These are phyloP conservation scores for Fragilariopsis cylindrus DNA, from an alignment of 108 stramenopile genomes.

Conservation along the genomic window DNA sequence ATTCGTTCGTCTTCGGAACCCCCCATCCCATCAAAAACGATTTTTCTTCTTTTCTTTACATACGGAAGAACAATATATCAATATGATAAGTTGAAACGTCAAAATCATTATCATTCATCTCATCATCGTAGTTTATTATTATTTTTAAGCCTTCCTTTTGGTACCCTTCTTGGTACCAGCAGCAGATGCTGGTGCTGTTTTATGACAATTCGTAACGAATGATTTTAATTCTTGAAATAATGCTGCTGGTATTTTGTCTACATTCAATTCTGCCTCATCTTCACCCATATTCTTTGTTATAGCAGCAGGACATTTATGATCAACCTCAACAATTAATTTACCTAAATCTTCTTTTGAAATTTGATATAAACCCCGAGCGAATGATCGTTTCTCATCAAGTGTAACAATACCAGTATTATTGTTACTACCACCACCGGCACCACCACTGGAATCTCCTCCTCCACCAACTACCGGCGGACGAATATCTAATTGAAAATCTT, in stretches of 20 bases:
- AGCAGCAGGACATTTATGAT: constrained; percentile 86
- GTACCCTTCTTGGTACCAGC: constrained; percentile 48
- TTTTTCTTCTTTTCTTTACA: no score
- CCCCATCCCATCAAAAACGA: no score
- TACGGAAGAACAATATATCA: no score
- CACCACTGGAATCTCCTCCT: background rate
- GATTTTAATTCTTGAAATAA: constrained; percentile 74
- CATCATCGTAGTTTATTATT: background rate
- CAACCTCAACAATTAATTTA: constrained; percentile 84
- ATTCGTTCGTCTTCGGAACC: no score
- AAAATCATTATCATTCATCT: background rate
- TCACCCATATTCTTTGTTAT: constrained; percentile 80
- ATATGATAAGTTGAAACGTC: no score
- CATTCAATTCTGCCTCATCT: constrained; percentile 94
- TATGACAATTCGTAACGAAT: constrained; percentile 23
- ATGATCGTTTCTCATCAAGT: constrained; percentile 80
- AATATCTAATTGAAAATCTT: constrained; percentile 34
- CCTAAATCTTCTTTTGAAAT: constrained; percentile 91
- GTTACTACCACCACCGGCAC: background rate
- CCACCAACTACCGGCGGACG: constrained; percentile 1
- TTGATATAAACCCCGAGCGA: constrained; percentile 86
- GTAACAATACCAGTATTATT: constrained; percentile 41
- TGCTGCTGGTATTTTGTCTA: constrained; percentile 82
- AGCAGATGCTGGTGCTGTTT: constrained; percentile 4
- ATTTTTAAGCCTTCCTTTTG: constrained; percentile 16